Base-by-base conservation (phyloP, 345 rosid genomes). In the Conringia planisiliqua region DNA sequence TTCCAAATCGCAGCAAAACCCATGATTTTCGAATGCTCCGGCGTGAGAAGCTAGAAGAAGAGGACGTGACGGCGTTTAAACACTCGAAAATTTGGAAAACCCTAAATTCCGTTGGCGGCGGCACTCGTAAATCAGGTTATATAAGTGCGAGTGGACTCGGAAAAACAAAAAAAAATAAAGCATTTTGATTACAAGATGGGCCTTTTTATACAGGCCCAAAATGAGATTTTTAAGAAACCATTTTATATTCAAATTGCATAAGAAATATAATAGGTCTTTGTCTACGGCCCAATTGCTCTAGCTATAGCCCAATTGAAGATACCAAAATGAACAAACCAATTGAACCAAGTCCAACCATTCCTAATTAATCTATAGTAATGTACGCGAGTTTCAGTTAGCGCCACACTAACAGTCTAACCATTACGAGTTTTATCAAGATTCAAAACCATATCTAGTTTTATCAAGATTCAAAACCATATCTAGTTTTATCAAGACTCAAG, bases 1-100 rank as follows among this genome's bases (percentile, higher is more conserved):
- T 62, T 76, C 80, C 75, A 70, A 6, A 76, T 55, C 16, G 58
- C 58, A 2, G 64, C 30, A 16, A 62, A 69, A 5, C 70, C 71
- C 80, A 70, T 76, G 62, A 39, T 48, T 12, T 26, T 27, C 9
- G 9, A 51, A 5, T 68, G 47, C 32, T 22, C 29, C 17, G 11
- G 24, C 54, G 3, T 0, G 1, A 3, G n/a, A 17, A 50, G 51
- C 60, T 48, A 32, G 10, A 42, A 54, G 71, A 42, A 17, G 64
- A 42, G 7, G 38, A 47, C 66, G 17, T n/a, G 48, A 18, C 73
- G 54, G 79, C 79, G 33, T 38, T 3, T 1, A 0, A 11, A 7
- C 65, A 20, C 73, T 35, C 60, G 0, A 29, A 7, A 35, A 1
- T 24, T 1, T 16, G 16, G 16, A n/a, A 61, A 68, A 60, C 69